Conservation (phyloP, 2,329 filamentous ascomycete genomes). For the Dactylellina drechsleri region DNA sequence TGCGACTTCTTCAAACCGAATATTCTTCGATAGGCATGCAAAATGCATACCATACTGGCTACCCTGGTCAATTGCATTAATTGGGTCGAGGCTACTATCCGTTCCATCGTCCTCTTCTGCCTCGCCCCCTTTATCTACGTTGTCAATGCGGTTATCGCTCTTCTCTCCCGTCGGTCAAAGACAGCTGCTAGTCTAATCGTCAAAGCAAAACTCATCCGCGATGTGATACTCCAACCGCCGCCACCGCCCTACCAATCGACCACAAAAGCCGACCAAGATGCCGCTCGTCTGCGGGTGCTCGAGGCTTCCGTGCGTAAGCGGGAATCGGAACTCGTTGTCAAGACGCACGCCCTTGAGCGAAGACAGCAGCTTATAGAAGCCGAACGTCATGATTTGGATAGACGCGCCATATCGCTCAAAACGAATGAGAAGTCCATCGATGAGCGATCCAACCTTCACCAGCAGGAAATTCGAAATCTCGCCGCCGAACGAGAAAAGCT, state of each 20-base stretch:
- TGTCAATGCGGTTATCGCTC: slow-evolving; percentile 25
- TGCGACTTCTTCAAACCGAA: no score
- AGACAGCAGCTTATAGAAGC: slow-evolving; percentile 23
- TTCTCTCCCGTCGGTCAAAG: slow-evolving; percentile 46
- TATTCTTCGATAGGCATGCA: not conserved
- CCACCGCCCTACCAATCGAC: slow-evolving; percentile 48
- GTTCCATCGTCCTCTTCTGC: slow-evolving; percentile 33
- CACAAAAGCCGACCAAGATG: slow-evolving; percentile 29
- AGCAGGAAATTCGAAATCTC: slow-evolving; percentile 13
- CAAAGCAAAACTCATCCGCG: slow-evolving; percentile 46
- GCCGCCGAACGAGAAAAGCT: slow-evolving; percentile 17
- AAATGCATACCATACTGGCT: slow-evolving; percentile 20
- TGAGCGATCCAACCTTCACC: not conserved
- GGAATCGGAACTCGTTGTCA: slow-evolving; percentile 33
- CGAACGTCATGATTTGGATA: slow-evolving; percentile 16
- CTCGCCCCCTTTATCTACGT: slow-evolving; percentile 42
- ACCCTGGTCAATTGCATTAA: slow-evolving; percentile 15
- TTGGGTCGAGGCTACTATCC: slow-evolving; percentile 25
- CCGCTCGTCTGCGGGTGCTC: slow-evolving; percentile 31
- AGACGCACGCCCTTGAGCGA: slow-evolving; percentile 11
- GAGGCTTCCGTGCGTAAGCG: slow-evolving; percentile 35
- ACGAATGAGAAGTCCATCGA: slow-evolving; percentile 18
- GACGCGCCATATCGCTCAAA: slow-evolving; percentile 18
- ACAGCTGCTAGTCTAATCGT: slow-evolving; percentile 32
- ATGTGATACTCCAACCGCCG: slow-evolving; percentile 36